Evolutionary conservation across 2,329 filamentous ascomycete genomes (phyloP).

Genomic region (Xylaria sp.): DNA sequence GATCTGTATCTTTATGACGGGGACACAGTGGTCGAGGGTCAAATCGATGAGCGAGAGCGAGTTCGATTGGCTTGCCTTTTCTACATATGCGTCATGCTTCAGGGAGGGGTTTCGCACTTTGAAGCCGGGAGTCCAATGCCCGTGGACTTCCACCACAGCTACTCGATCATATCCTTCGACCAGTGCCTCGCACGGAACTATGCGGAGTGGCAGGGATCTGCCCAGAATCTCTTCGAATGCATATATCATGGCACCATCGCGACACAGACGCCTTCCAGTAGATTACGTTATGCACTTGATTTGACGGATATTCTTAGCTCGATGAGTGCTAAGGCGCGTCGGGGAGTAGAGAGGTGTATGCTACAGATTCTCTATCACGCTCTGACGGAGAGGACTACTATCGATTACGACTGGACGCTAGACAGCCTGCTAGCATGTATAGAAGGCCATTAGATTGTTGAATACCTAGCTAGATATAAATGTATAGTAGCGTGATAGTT

Average conservation of each 20-base stretch:
- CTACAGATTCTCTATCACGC: slow-evolving; percentile 23
- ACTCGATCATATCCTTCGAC: slow-evolving; percentile 15
- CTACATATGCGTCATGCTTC: slow-evolving; percentile 21
- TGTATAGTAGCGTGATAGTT: background rate
- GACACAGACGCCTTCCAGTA: slow-evolving; percentile 3
- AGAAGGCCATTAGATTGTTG: slow-evolving; percentile 4
- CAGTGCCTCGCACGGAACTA: slow-evolving; percentile 11
- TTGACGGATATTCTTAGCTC: slow-evolving; percentile 18
- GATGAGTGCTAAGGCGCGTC: slow-evolving; percentile 14
- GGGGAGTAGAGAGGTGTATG: slow-evolving; percentile 21
- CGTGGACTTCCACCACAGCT: slow-evolving; percentile 1
- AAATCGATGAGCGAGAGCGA: slow-evolving; percentile 13
- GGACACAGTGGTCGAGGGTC: background rate
- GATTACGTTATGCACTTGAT: slow-evolving; percentile 17
- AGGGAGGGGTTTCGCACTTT: background rate
- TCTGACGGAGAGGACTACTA: slow-evolving; percentile 1
- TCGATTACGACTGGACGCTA: slow-evolving; percentile 23
- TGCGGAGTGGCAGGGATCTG: slow-evolving; percentile 14
- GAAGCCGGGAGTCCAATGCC: background rate
- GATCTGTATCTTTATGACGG: slow-evolving; percentile 8
- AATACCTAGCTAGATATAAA: background rate
- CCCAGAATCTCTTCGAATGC: slow-evolving; percentile 14
- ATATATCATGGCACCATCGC: slow-evolving; percentile 18
- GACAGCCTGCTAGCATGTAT: slow-evolving; percentile 23
- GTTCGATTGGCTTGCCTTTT: slow-evolving; percentile 20